phyloP scores from a whole-genome alignment of 805 yeast genomes.

The Clavispora phyllophila region DNA sequence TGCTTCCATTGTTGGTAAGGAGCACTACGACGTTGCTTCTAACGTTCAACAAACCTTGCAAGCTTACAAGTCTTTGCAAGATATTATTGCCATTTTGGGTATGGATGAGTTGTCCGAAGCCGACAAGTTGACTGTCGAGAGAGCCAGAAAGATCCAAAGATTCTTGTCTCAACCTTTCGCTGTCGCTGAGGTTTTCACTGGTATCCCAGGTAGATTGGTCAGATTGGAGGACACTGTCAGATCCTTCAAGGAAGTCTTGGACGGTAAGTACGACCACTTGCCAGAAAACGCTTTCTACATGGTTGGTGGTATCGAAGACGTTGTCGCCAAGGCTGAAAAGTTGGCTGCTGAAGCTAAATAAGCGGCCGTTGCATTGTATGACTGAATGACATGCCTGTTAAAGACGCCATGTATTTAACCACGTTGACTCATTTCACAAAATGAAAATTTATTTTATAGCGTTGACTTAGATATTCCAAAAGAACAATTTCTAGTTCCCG shows the following conservation, averaged over 20 bases:
- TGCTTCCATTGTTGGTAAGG: slow-evolving; percentile 95
- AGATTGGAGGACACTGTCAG: slow-evolving; percentile 91
- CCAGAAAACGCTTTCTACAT: slow-evolving; percentile 99
- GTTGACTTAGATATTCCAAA: slow-evolving; percentile 3
- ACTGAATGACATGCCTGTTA: slow-evolving; percentile 19
- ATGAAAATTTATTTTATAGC: slow-evolving; percentile 12
- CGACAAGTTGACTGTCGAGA: slow-evolving; percentile 98
- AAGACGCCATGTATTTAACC: slow-evolving; percentile 12
- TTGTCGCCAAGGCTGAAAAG: slow-evolving; percentile 97
- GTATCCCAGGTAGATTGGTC: slow-evolving; percentile 97
- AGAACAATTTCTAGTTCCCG: neutral
- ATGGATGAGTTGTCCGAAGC: slow-evolving; percentile 99
- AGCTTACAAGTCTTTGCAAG: slow-evolving; percentile 99
- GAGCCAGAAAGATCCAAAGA: slow-evolving; percentile 99
- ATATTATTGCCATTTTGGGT: slow-evolving; percentile 99
- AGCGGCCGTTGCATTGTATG: slow-evolving; percentile 22
- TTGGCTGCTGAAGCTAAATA: slow-evolving; percentile 88
- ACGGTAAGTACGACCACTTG: slow-evolving; percentile 96
- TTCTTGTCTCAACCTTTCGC: slow-evolving; percentile 99
- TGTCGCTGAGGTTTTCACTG: slow-evolving; percentile 99
- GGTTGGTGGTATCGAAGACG: slow-evolving; percentile 99
- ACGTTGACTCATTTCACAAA: slow-evolving; percentile 13
- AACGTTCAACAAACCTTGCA: slow-evolving; percentile 97
- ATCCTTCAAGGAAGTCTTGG: slow-evolving; percentile 96
- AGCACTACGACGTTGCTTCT: slow-evolving; percentile 95